phyloP scores from a whole-genome alignment of 768 basidiomycete species.

The Hydnomerulius pinastri region DNA sequence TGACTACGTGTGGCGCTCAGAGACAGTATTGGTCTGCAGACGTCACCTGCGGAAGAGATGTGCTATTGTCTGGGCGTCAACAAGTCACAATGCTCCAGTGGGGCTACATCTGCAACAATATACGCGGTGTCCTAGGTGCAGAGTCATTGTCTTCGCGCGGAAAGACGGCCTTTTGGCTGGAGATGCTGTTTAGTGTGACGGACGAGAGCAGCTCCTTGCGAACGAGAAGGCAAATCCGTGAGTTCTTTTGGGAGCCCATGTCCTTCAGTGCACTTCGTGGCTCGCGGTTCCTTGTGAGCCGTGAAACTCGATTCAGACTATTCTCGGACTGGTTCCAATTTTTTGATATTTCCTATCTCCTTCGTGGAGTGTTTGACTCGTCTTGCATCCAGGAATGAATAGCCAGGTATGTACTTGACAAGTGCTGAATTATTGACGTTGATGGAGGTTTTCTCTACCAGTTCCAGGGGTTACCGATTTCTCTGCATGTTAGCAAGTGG shows the following conservation, averaged over 20 bases:
- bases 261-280: constrained; percentile 33
- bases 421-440: too few relatives aligned
- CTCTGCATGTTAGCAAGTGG: too few relatives aligned
- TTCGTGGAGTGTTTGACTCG: constrained; percentile 20
- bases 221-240: constrained; percentile 17
- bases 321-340: constrained; percentile 27
- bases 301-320: constrained; percentile 38
- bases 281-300: constrained; percentile 9
- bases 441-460: too few relatives aligned
- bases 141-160: not conserved
- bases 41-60: not conserved
- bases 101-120: not conserved
- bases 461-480: too few relatives aligned
- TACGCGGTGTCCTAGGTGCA: not conserved
- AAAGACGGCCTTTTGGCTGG: not conserved
- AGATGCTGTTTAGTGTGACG: not conserved
- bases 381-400: too few relatives aligned
- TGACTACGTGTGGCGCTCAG: not conserved
- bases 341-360: constrained; percentile 15
- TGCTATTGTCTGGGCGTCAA: not conserved
- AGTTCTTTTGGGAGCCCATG: constrained; percentile 4
- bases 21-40: too few relatives aligned
- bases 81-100: not conserved
- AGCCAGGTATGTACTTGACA: too few relatives aligned
- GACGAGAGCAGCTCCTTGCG: constrained; percentile 14